Conservation (phyloP, 306 rosid genomes). For the Quercus agrifolia region DNA sequence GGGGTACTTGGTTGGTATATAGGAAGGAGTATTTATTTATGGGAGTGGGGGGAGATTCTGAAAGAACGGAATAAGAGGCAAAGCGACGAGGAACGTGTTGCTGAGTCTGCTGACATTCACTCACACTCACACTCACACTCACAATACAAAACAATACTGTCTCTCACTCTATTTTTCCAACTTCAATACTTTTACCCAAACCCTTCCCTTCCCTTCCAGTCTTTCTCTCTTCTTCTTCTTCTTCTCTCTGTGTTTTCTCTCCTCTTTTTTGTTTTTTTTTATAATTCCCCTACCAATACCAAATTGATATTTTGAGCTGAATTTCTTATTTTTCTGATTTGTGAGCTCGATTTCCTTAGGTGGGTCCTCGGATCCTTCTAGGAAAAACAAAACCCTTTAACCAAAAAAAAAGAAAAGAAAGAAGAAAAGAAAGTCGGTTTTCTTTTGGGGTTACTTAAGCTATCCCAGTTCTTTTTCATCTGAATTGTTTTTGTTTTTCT, state of each 20-base stretch:
- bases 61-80: conserved; percentile 1
- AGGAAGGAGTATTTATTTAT: not conserved
- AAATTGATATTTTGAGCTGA: not conserved
- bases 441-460: conserved; percentile 18
- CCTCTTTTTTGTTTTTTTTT: too few species aligned
- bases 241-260: not conserved
- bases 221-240: too few species aligned
- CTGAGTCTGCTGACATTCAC: too few species aligned
- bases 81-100: not conserved
- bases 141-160: too few species aligned
- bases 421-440: not conserved
- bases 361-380: not conserved
- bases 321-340: not conserved
- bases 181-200: not conserved
- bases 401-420: not conserved
- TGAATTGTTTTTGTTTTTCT: too few species aligned
- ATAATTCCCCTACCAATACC: not conserved
- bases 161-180: too few species aligned
- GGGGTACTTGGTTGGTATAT: too few species aligned
- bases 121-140: too few species aligned
- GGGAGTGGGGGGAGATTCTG: not conserved
- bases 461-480: not conserved
- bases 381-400: not conserved
- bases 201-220: not conserved
- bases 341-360: not conserved